These are phyloP conservation scores for Fusarium decemcellulare DNA, from an alignment of 2,329 filamentous ascomycete species.

Conservation along the genomic window DNA sequence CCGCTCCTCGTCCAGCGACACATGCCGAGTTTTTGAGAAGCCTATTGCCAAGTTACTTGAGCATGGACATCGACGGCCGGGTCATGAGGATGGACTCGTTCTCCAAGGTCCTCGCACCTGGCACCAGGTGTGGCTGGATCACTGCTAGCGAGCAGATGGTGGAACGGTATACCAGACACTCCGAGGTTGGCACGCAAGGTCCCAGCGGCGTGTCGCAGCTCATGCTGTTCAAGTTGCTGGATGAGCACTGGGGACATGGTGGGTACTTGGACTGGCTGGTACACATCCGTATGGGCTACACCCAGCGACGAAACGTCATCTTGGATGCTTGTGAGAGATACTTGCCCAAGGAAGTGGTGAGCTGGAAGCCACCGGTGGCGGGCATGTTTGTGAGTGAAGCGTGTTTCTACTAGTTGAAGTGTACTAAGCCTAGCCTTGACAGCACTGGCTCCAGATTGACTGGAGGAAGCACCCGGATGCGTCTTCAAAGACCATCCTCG, in stretches of 20 bases:
- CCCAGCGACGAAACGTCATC: conserved; percentile 78
- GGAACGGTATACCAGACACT: not conserved
- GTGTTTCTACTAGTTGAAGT: too few species aligned
- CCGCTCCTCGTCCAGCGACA: too few species aligned
- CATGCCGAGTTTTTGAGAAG: not conserved
- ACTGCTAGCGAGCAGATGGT: not conserved
- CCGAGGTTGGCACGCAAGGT: not conserved
- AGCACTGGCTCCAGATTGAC: conserved; percentile 23
- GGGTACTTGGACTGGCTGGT: conserved; percentile 90
- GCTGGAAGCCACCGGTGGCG: conserved; percentile 80
- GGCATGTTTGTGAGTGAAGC: conserved; percentile 82
- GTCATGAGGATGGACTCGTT: not conserved
- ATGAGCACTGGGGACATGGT: conserved; percentile 90
- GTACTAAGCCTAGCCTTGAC: too few species aligned
- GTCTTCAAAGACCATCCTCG: not conserved
- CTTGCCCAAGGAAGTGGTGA: conserved; percentile 78
- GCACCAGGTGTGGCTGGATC: not conserved
- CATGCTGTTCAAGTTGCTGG: conserved; percentile 71
- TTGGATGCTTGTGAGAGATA: conserved; percentile 80
- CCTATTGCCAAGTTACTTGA: not conserved
- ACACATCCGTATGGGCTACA: conserved; percentile 81
- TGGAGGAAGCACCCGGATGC: not conserved
- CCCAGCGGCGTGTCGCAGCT: conserved; percentile 85
- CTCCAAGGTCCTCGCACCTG: not conserved
- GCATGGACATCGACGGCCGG: not conserved